Evolutionary conservation across 345 rosid genomes (phyloP).

Genomic region (Corchorus capsularis): DNA sequence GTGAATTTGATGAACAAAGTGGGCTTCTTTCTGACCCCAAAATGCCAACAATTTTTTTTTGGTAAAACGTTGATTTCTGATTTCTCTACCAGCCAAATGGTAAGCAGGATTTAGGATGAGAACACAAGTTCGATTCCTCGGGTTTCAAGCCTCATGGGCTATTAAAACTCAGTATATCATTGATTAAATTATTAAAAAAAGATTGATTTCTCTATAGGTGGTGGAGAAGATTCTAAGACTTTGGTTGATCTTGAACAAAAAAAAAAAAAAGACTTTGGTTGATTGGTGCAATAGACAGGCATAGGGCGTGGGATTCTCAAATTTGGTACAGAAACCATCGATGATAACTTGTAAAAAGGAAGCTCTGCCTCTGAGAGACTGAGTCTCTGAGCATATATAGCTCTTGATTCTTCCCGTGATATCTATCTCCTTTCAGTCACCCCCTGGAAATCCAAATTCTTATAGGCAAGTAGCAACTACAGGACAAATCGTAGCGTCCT

Average conservation of each 20-base stretch:
- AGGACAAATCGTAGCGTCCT: not conserved
- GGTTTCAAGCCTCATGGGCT: too few relatives aligned
- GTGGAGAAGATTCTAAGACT: not conserved
- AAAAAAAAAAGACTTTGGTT: too few relatives aligned
- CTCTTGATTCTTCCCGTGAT: not conserved
- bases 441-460: not conserved
- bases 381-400: not conserved
- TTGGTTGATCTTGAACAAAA: too few relatives aligned
- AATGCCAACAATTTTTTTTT: not conserved
- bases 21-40: not conserved
- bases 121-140: too few relatives aligned
- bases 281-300: not conserved
- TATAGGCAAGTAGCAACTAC: not conserved
- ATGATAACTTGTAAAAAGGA: not conserved
- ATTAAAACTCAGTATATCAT: too few relatives aligned
- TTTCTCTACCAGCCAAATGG: too few relatives aligned
- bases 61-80: too few relatives aligned
- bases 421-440: not conserved
- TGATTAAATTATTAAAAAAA: not conserved
- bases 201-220: not conserved
- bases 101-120: too few relatives aligned
- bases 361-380: not conserved
- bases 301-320: not conserved
- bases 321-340: not conserved
- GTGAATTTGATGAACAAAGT: not conserved